Evolutionary conservation across 441 rosid genomes (phyloP).

Genomic region (Flueggea neowawraea): DNA sequence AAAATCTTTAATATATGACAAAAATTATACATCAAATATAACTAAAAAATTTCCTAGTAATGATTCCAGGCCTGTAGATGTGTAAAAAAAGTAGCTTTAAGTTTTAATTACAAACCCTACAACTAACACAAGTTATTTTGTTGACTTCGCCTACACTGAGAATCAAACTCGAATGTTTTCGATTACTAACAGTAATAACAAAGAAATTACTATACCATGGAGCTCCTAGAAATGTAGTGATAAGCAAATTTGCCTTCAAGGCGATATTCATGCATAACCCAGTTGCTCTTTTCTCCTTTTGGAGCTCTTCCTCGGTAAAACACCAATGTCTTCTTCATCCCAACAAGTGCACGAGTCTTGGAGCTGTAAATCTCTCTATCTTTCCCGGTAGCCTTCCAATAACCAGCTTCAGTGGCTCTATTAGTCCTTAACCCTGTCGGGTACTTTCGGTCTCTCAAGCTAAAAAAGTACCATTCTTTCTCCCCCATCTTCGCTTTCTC

Average conservation of each 20-base stretch:
- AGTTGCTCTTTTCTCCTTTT: constrained; percentile 82
- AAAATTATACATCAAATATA: too few species aligned
- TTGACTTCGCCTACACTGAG: too few species aligned
- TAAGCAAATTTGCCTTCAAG: constrained; percentile 90
- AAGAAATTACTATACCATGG: constrained; percentile 40
- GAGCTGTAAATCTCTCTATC: constrained; percentile 87
- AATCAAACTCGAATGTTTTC: too few species aligned
- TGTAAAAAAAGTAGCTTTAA: too few species aligned
- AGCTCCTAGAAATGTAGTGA: constrained; percentile 64
- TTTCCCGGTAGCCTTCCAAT: constrained; percentile 96
- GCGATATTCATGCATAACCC: constrained; percentile 98
- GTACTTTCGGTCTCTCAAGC: constrained; percentile 77
- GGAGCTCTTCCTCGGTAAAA: constrained; percentile 92
- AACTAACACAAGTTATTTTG: too few species aligned
- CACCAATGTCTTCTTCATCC: constrained; percentile 92
- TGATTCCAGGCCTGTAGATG: too few species aligned
- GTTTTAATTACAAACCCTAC: too few species aligned
- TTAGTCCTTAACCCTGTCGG: constrained; percentile 91
- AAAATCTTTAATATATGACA: too few species aligned
- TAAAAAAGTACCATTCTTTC: constrained; percentile 94
- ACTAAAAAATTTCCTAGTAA: too few species aligned
- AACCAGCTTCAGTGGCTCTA: constrained; percentile 92
- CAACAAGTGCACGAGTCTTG: constrained; percentile 72
- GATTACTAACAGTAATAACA: too few species aligned
- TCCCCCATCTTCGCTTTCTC: constrained; percentile 91